Base-by-base conservation (phyloP, 108 stramenopile genomes). In the Mayamaea pseudoterrestris region DNA sequence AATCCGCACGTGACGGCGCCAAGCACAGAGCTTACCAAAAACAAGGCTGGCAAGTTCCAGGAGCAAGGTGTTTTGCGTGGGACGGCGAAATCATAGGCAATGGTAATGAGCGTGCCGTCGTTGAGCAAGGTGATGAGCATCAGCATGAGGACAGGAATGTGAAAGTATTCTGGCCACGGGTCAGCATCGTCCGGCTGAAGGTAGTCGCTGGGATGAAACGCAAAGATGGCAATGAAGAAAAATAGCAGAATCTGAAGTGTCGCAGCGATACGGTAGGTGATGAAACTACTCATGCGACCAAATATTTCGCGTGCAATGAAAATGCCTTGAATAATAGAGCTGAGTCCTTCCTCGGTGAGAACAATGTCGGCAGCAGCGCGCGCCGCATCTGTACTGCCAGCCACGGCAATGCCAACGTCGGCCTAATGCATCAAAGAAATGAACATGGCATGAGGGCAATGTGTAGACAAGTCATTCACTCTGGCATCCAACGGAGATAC, bases 91-190 rank as follows among this genome's bases (percentile, higher is more conserved):
- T 81, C 80, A 51, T 76, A 68, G 23, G 72, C 80, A 35, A 84
- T 73, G 30, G 78, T 62, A 50, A 84, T 79, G 18, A 84, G 59
- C 8, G 72, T 74, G 9, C 78, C 83, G 31, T 85, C 83, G 56
- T 85, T 85, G 21, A 85, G 45, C 24, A 85, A 44, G 5, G 83
- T 85, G 55, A 85, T 80, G n/a, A 76, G 49, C 69, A 85, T 73
- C 41, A 85, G 53, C 58, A 71, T 53, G 41, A 84, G 32, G n/a
- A 84, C 83, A 14, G 83, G 83, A 60, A 84, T 71, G 60, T 65
- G 49, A 58, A 82, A 76, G 42, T 50, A 69, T 34, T 61, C 44
- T 26, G 67, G 71, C n/a, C n/a, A n/a, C n/a, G n/a, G n/a, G n/a
- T n/a, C n/a, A 34, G 32, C 24, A 23, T 43, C 53, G 24, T 50